Evolutionary conservation across 1,284 basidiomycete species (phyloP), one percentile per base, ranked within the genome.

Genomic region (Coniferiporia sulphurascens): DNA sequence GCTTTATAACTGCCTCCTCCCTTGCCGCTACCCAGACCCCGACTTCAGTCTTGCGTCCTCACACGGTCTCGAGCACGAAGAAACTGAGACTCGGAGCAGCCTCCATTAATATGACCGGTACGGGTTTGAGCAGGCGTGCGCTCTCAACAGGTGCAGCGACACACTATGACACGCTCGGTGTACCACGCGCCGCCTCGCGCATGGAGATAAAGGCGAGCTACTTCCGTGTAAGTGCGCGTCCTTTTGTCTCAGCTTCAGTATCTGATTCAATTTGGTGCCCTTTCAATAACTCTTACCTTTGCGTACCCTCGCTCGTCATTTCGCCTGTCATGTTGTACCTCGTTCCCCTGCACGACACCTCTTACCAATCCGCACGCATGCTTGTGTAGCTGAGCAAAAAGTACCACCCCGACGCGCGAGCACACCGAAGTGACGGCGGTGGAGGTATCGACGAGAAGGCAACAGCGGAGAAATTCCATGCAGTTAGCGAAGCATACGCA

Each of bases 401-500:
- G 59, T 74, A 74, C 55, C 81, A 82, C 60, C 80, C 80, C 0
- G 80, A 82, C 65, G 65, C 78, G 7, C 43, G 52, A 13, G 51
- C 27, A 27, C 74, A 74, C 58, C 69, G 72, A 35, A 77, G 79
- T 48, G 68, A 27, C 27, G 27, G 27, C 27, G 27, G 27, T 27
- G 27, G 27, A 27, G 27, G 27, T 5, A 27, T 27, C 5, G 27
- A 27, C 27, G 27, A 27, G 27, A 27, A 67, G 1, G 56, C 61
- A 5, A 74, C 80, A 2, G 74, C 71, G 61, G 69, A 71, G 56
- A 77, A 69, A 56, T 82, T 81, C 59, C 76, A 78, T 55, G 72
- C 70, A 1, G 73, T 79, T 53, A 81, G 77, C 62, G 78, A 80
- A 48, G 80, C 81, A 1, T 82, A 80, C 58, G 67, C 73, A 0